Base-by-base conservation (phyloP, 2,329 filamentous ascomycete genomes). In the Teratosphaeria pseudoeucalypti region DNA sequence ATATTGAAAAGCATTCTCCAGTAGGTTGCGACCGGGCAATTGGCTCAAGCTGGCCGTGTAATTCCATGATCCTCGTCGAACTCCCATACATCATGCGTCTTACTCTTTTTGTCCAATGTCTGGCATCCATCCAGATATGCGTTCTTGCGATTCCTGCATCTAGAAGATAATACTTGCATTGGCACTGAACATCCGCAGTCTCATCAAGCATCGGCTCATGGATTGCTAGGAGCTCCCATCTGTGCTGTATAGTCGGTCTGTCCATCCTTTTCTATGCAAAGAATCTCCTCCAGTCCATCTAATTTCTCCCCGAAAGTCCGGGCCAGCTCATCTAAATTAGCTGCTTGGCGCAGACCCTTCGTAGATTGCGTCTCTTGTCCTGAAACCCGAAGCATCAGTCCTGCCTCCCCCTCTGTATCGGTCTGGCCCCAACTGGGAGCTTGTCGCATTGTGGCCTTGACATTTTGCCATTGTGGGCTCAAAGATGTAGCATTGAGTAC, bases 401-500 rank as follows among this genome's bases (percentile, higher is more conserved):
- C 76, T 49, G 75, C 75, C 37, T 73, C 72, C 12, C 64, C 71
- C 34, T 64, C 67, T 19, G 61, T 69, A 64, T 84, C 82, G 29
- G 74, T 76, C 52, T 78, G 79, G 52, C 83, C 82, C 70, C 85
- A 88, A 1, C 82, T 86, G 1, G 86, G 86, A 16, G 86, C 86
- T 10, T 78, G 77, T 7, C 76, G 75, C 10, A 88, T 73, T 10
- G 74, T 74, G 0, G 81, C 80, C 16, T 75, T 74, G 37, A 84
- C 75, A 14, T 87, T 79, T 67, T 87, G 85, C 86, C 92, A 97
- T 56, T 87, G 82, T 0, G 85, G 77, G 9, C 84, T 88, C 12
- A 96, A 76, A 62, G 87, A 91, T 52, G 87, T 84, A 1, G 89
- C 87, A 59, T 83, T 84, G 0, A 82, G 77, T 0, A 97, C 82